Percentiles rank a stretch among this genome's conserved stretches.
phyloP scores from a whole-genome alignment of 345 rosid genomes.

The Hibiscus mutabilis region DNA sequence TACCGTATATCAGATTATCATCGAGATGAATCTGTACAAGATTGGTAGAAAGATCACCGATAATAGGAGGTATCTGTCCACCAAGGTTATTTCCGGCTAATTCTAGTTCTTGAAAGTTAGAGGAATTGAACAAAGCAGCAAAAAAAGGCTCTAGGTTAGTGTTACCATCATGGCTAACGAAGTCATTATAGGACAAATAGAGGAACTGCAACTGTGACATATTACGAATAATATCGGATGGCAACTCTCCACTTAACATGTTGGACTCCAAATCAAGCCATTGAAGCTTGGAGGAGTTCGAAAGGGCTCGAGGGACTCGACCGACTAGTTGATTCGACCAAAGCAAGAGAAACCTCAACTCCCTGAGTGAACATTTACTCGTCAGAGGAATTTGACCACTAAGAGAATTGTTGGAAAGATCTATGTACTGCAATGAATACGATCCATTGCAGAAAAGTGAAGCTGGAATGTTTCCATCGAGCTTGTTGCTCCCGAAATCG shows the following conservation, averaged over 20 bases:
- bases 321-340: conserved; percentile 77
- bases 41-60: conserved; percentile 55
- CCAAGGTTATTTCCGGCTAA: conserved; percentile 69
- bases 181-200: conserved; percentile 70
- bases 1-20: conserved; percentile 60
- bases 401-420: conserved; percentile 75
- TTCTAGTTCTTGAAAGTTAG: conserved; percentile 64
- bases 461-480: conserved; percentile 46
- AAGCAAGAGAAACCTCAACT: conserved; percentile 59
- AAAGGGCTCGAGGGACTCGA: conserved; percentile 46
- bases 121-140: conserved; percentile 47
- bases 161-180: conserved; percentile 60
- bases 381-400: conserved; percentile 50
- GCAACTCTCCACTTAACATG: conserved; percentile 61
- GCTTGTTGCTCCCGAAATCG: conserved; percentile 51
- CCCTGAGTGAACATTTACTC: conserved; percentile 40
- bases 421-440: conserved; percentile 51
- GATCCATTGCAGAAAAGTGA: conserved; percentile 59
- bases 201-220: conserved; percentile 68
- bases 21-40: conserved; percentile 72
- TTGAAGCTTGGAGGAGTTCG: conserved; percentile 57
- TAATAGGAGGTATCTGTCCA: conserved; percentile 54
- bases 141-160: conserved; percentile 77
- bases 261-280: conserved; percentile 89
- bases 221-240: conserved; percentile 43